A percentile compares a stretch with the other conserved stretches of the same genome.
phyloP scores from a whole-genome alignment of 179 eudicot species.

The Patellifolia procumbens region DNA sequence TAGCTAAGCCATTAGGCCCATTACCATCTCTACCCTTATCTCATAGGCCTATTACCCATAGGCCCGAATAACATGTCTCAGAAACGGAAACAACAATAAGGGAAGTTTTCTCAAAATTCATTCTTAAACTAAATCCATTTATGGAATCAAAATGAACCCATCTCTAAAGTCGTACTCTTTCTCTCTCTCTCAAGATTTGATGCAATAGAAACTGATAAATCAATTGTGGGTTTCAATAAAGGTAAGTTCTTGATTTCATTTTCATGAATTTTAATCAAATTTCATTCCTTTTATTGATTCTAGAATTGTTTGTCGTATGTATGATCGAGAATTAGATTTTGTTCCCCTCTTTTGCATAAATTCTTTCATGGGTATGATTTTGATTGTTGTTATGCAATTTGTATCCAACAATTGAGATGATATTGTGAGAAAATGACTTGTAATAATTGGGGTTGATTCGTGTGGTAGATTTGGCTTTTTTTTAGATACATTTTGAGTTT shows the following conservation, averaged over 20 bases:
- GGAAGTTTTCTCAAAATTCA: not conserved
- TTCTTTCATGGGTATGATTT: not conserved
- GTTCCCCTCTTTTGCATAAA: not conserved
- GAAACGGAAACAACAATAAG: not conserved
- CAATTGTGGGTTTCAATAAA: not conserved
- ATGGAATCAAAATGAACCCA: too few relatives aligned
- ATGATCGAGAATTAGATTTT: not conserved
- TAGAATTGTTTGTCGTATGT: not conserved
- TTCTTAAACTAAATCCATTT: too few relatives aligned
- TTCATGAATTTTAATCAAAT: not conserved
- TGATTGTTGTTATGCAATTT: not conserved
- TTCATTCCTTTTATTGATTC: not conserved
- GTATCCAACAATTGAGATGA: not conserved
- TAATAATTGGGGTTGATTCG: not conserved
- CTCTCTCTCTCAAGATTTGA: not conserved
- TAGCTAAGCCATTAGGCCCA: not conserved
- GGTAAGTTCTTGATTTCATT: not conserved
- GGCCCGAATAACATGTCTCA: slow-evolving; percentile 1
- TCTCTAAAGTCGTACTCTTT: not conserved
- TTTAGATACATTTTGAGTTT: not conserved
- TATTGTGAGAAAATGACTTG: not conserved
- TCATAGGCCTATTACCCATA: not conserved
- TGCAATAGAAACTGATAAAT: not conserved
- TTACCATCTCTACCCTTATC: not conserved
- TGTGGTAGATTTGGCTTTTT: not conserved